phyloP scores from a whole-genome alignment of 169 alveolate species.

The Cryptosporidium sp. region DNA sequence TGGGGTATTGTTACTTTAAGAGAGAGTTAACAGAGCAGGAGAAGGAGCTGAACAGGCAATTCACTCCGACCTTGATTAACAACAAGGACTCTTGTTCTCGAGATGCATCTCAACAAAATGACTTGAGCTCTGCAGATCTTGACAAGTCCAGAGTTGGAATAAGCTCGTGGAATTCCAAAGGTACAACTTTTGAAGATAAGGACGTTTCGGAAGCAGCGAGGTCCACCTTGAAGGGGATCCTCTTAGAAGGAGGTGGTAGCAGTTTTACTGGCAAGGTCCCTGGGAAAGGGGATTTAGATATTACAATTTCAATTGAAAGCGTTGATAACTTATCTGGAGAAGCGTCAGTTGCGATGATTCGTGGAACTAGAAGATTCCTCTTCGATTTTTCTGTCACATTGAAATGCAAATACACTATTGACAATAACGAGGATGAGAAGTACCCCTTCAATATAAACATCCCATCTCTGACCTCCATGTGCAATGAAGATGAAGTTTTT shows the following conservation, averaged over 20 bases:
- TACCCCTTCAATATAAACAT: conserved; percentile 11
- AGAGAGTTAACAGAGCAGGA: conserved; percentile 80
- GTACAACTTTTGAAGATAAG: conserved; percentile 88
- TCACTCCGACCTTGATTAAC: conserved; percentile 70
- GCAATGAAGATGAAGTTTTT: conserved; percentile 68
- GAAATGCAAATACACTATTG: conserved; percentile 22
- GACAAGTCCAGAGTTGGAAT: conserved; percentile 76
- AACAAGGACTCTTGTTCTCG: conserved; percentile 25
- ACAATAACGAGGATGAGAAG: conserved; percentile 1
- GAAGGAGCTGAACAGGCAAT: conserved; percentile 76
- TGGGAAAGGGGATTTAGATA: conserved; percentile 72
- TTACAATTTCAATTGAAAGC: conserved; percentile 78
- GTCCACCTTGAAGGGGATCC: conserved; percentile 71
- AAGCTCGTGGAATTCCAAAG: conserved; percentile 88
- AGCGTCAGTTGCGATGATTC: conserved; percentile 86
- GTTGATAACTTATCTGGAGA: conserved; percentile 84
- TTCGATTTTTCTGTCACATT: conserved; percentile 81
- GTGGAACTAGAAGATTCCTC: conserved; percentile 87
- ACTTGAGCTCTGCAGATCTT: conserved; percentile 45
- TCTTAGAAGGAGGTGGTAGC: conserved; percentile 78
- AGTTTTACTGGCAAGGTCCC: conserved; percentile 74
- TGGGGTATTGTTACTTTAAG: conserved; percentile 89
- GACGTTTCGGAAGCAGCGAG: conserved; percentile 79
- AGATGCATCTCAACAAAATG: conserved; percentile 6
- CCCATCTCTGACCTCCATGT: conserved; percentile 70